phyloP scores from a whole-genome alignment of 2,329 filamentous ascomycete genomes.

The Diatrype stigma region DNA sequence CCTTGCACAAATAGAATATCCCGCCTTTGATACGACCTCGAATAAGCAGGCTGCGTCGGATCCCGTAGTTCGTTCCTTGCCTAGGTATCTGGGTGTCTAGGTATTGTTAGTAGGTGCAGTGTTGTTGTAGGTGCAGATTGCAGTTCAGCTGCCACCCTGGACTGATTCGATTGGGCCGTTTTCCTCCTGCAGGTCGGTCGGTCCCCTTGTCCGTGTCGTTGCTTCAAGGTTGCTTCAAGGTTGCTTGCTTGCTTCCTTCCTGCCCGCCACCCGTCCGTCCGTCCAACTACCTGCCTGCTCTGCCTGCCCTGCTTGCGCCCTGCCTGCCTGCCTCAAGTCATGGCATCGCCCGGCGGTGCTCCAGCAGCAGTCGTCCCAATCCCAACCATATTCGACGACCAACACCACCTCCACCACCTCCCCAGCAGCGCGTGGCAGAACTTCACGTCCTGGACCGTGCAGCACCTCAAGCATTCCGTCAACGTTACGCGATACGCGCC shows the following conservation, averaged over 20 bases:
- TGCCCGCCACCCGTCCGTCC: not conserved
- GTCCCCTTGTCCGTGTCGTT: not conserved
- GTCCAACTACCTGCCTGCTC: not conserved
- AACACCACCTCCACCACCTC: slow-evolving; percentile 14
- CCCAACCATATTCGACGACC: slow-evolving; percentile 34
- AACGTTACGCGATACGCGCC: slow-evolving; percentile 59
- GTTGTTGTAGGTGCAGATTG: not conserved
- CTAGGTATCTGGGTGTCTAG: too few relatives aligned
- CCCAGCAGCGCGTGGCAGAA: slow-evolving; percentile 43
- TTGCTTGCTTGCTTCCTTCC: not conserved
- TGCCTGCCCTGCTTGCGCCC: not conserved
- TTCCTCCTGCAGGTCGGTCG: not conserved
- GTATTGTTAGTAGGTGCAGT: not conserved
- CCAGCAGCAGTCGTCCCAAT: slow-evolving; percentile 21
- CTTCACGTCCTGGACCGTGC: slow-evolving; percentile 49
- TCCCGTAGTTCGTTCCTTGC: not conserved
- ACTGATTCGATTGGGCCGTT: not conserved
- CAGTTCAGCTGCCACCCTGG: not conserved
- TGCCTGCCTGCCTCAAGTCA: slow-evolving; percentile 2
- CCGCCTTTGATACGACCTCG: not conserved
- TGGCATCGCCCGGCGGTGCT: slow-evolving; percentile 26
- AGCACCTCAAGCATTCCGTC: slow-evolving; percentile 38
- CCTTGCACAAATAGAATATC: not conserved
- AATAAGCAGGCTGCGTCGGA: not conserved
- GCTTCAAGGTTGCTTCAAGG: too few relatives aligned